Evolutionary conservation across 2,329 filamentous ascomycete genomes (phyloP).

Genomic region (Periconia sp.): DNA sequence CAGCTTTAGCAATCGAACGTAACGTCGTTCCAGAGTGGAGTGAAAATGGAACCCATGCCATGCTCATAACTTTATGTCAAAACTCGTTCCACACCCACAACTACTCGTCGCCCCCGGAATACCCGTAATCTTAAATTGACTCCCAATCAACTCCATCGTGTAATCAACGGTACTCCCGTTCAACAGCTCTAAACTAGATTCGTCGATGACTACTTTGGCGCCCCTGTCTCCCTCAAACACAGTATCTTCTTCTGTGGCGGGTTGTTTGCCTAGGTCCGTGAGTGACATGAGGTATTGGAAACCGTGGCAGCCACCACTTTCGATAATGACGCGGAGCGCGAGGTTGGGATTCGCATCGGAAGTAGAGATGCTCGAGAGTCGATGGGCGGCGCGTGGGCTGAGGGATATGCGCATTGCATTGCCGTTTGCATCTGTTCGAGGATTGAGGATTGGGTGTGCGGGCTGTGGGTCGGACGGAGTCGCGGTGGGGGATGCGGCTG

Average conservation of each 20-base stretch:
- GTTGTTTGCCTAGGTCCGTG: slow-evolving; percentile 63
- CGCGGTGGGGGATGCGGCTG: slow-evolving; percentile 11
- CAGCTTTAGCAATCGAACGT: too few relatives aligned
- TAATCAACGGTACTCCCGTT: slow-evolving; percentile 96
- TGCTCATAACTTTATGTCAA: slow-evolving; percentile 76
- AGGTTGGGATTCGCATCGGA: slow-evolving; percentile 72
- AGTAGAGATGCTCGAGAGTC: slow-evolving; percentile 69
- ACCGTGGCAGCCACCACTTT: slow-evolving; percentile 93
- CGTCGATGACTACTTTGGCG: slow-evolving; percentile 89
- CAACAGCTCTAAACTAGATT: slow-evolving; percentile 82
- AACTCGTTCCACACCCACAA: slow-evolving; percentile 96
- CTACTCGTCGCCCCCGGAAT: slow-evolving; percentile 92
- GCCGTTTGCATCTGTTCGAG: slow-evolving; percentile 80
- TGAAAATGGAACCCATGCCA: too few relatives aligned
- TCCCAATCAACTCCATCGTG: slow-evolving; percentile 92
- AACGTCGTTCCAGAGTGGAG: too few relatives aligned
- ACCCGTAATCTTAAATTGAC: slow-evolving; percentile 95
- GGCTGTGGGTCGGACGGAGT: slow-evolving; percentile 26
- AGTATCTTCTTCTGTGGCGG: slow-evolving; percentile 75
- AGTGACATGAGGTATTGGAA: slow-evolving; percentile 97
- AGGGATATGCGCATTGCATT: slow-evolving; percentile 85
- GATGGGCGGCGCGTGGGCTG: slow-evolving; percentile 73
- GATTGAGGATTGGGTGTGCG: slow-evolving; percentile 63
- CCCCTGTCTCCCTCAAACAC: slow-evolving; percentile 73
- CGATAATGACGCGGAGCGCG: slow-evolving; percentile 88